Percentiles rank a stretch among this genome's conserved stretches.
Conservation (phyloP, 495 filamentous ascomycete species). For the Melanomma pulvis-pyrius region DNA sequence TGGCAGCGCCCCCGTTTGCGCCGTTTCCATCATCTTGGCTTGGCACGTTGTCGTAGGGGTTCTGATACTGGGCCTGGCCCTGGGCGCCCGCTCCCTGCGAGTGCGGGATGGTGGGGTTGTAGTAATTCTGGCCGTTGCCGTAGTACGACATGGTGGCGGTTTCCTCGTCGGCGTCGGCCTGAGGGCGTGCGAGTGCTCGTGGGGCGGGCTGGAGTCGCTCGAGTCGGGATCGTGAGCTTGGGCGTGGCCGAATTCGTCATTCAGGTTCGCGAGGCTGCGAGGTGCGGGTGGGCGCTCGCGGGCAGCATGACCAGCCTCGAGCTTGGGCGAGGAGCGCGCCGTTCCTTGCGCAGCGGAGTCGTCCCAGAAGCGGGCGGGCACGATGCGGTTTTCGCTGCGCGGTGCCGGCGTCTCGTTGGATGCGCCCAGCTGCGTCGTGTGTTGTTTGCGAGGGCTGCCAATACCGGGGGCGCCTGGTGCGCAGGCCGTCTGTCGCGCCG, state of each 20-base stretch:
- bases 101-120: slow-evolving; percentile 41
- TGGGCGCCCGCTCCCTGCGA: slow-evolving; percentile 20
- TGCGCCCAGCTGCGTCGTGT: not conserved
- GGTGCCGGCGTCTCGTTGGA: not conserved
- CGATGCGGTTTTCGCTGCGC: not conserved
- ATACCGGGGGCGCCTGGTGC: not conserved
- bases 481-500: not conserved
- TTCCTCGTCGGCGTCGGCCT: not conserved
- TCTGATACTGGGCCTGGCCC: slow-evolving; percentile 30
- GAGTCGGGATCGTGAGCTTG: slow-evolving; percentile 2
- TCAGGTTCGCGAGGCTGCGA: slow-evolving; percentile 33
- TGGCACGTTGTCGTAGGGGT: slow-evolving; percentile 55
- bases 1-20: slow-evolving; percentile 42
- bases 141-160: slow-evolving; percentile 52
- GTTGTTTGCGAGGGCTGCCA: not conserved
- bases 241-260: slow-evolving; percentile 20
- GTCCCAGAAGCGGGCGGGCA: not conserved
- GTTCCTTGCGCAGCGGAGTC: not conserved
- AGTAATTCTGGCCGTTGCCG: slow-evolving; percentile 55
- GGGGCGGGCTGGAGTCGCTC: not conserved
- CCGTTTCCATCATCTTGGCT: slow-evolving; percentile 86
- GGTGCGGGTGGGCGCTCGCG: slow-evolving; percentile 7
- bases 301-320: slow-evolving; percentile 26
- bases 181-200: not conserved
- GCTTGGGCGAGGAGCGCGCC: not conserved